Base-by-base conservation (phyloP, 257 asterid genomes). In the Solanum lycopersicoides region DNA sequence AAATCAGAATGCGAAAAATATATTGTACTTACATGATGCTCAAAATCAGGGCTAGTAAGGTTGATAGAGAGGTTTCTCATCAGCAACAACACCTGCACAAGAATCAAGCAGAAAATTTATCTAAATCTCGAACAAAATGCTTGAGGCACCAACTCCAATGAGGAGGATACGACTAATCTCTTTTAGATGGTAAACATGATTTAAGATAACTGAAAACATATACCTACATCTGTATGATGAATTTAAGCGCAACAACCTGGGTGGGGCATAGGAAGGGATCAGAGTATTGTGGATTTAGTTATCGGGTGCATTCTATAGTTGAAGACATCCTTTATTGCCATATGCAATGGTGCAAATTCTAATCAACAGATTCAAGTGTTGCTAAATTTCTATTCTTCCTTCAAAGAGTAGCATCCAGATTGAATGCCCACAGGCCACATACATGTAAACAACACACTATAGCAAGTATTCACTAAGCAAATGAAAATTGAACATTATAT, bases 1-100 rank as follows among this genome's bases (percentile, higher is more conserved):
- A 79, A 63, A 30, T 13, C 47, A 44, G 28, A 20, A 41, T 76
- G 53, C 39, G 13, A 28, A 73, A 63, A 11, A 71, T 10, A 21
- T 21, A 63, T 73, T 73, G 87, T 87, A 90, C 99, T 94, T 93
- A 95, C 99, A 89, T 96, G 97, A 90, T 94, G 93, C 93, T 96
- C 99, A 82, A 95, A 94, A 90, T 92, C 95, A 72, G 94, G 96
- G 90, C 95, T 96, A 39, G 95, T 91, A 94, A 96, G 91, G 93
- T 96, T 96, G 95, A 94, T 91, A 44, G 99, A 89, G 87, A 96
- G 96, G 88, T 95, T 96, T 88, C 98, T 94, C 96, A 96, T 96
- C 92, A 96, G 88, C 92, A 96, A 89, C 71, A 94, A 89, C 83
- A 94, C 97, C 99, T 96, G 95, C 86, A 83, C 53, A 75, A 86